Evolutionary conservation across 148 eudicot species (phyloP), one percentile per base, ranked within the genome.

Genomic region (Tetragonia tetragonoides): DNA sequence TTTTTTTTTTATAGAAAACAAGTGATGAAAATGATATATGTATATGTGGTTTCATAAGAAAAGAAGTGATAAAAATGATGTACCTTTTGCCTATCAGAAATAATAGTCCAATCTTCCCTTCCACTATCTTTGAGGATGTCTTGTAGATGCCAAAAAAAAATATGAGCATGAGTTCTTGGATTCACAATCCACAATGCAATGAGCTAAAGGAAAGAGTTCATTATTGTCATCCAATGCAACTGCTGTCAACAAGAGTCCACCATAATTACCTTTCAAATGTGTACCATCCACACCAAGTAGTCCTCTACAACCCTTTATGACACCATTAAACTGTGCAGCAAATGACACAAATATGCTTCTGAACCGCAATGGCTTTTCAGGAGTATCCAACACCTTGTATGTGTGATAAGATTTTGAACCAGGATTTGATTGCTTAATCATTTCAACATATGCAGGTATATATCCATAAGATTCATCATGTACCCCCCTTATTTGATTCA

Each of bases 211-310:
- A 61, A 74, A 61, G 0, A 41, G 20, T 44, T 74, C 68, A 74
- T 60, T 74, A n/a, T 60, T 74, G 4, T 11, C 77, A 61, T 74
- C 77, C 38, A 61, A 0, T 1, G 68, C 77, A 0, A 74, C 11
- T n/a, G 56, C 68, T 40, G 68, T 39, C 6, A 54, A 17, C 16
- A 44, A 20, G 1, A 68, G 24, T 10, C 72, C 72, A 3, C 56
- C 56, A 68, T 68, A 68, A n/a, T 68, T 44, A 0, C 72, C 72
- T 9, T 68, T 68, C 3, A 44, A 3, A 8, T 20, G 28, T 18
- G 54, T 24, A 14, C 72, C 72, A 68, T 68, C 72, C 8, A 68
- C 72, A 41, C 72, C 54, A 41, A 68, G 41, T 1, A 68, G 6
- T 1, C 53, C 20, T 7, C 38, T 68, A 21, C 72, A 68, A 1